Evolutionary conservation across 805 yeast genomes (phyloP), one percentile per base, ranked within the genome.

Genomic region (Spathaspora arborariae): DNA sequence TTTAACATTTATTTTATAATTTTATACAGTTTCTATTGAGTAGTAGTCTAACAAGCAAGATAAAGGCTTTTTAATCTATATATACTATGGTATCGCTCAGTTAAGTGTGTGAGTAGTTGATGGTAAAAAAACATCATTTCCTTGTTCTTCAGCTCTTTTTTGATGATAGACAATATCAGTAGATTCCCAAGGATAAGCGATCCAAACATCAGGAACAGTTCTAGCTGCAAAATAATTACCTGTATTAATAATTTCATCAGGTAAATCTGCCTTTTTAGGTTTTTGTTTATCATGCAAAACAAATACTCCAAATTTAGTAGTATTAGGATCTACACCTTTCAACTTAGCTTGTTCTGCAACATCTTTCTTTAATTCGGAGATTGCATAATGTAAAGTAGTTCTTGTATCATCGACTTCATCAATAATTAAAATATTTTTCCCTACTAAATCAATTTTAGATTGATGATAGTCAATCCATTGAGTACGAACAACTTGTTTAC

Each of bases 331-430:
- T 35, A 76, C 77, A 39, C 72, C 73, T 52, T 79, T 67, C 18
- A 74, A 80, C 45, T 68, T 58, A 37, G 84, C 80, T 67, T 84
- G 89, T 37, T 70, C 75, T 9, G 56, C 79, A 37, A 85, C 83
- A 65, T 86, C 95, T 58, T 83, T 82, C 60, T 84, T 78, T 60
- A 86, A 71, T 62, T 86, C 95, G 45, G 80, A 74, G 34, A 86
- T 74, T 3, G 94, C 94, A 58, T 86, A 86, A 59, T 85, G 91
- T 49, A 86, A 73, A 26, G 95, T 86, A 39, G 91, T 85, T 73
- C 95, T 78, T 20, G 95, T 86, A 62, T 86, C 95, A 64, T 86
- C 95, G 39, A 86, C 95, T 64, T 86, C 95, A 61, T 86, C 95
- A 41, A 86, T 86, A 48, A 86, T 81, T 59, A 86, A 68, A 20